Conservation (phyloP, 2,329 filamentous ascomycete genomes). For the Neofusicoccum ribis region DNA sequence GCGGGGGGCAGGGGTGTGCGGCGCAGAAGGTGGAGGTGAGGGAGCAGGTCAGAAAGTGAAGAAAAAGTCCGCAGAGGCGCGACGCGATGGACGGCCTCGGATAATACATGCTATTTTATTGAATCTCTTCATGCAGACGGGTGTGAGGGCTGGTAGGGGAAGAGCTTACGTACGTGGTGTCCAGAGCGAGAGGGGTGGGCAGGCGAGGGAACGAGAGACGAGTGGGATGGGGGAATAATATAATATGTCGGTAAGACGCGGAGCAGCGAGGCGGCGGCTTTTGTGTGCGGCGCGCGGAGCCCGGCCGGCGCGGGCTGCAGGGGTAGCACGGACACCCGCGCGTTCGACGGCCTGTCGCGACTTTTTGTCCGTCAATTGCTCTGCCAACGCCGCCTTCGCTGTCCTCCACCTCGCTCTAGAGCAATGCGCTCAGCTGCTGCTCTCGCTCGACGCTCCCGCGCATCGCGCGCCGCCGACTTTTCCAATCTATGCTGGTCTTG, state of each 20-base stretch:
- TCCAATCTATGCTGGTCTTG: constrained; percentile 18
- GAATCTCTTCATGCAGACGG: constrained; percentile 34
- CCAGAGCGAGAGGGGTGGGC: not conserved
- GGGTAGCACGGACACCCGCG: not conserved
- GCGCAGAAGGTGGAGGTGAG: not conserved
- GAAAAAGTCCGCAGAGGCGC: constrained; percentile 32
- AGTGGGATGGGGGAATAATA: not conserved
- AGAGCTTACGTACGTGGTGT: not conserved
- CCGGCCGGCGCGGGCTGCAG: not conserved
- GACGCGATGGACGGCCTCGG: constrained; percentile 36
- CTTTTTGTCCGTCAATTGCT: constrained; percentile 1
- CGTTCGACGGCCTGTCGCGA: not conserved
- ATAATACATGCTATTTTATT: constrained; percentile 52
- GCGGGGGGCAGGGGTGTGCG: not conserved
- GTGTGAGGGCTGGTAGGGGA: not conserved
- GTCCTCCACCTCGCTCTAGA: not conserved
- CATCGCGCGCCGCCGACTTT: not conserved
- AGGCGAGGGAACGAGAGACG: not conserved
- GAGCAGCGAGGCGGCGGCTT: constrained; percentile 1
- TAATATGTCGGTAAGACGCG: not conserved
- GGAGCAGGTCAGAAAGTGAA: constrained; percentile 31
- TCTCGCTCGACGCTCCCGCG: not conserved
- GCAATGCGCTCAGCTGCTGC: not conserved
- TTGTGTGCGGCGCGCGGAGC: constrained; percentile 4
- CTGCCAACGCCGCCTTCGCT: not conserved